These are phyloP conservation scores for Suillus spraguei DNA, from an alignment of 768 basidiomycete genomes.

Conservation along the genomic window DNA sequence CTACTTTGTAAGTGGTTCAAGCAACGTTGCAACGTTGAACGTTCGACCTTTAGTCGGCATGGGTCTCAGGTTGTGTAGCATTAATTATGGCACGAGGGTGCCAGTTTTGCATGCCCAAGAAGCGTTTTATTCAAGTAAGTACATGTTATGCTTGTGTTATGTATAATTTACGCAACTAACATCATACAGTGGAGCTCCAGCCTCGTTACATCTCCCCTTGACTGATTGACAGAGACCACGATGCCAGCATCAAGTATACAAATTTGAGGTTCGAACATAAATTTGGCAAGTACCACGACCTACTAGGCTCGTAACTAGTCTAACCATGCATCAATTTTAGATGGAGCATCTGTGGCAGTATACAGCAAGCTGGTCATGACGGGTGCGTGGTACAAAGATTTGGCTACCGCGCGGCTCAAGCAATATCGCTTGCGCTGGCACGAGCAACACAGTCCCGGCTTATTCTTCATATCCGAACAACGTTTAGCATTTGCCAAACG, in stretches of 20 bases:
- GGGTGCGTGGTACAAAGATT: too few relatives aligned
- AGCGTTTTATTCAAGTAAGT: too few relatives aligned
- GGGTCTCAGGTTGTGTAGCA: neutral
- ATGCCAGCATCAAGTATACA: neutral
- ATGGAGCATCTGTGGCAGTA: too few relatives aligned
- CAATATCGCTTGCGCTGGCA: neutral
- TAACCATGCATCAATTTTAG: too few relatives aligned
- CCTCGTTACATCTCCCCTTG: neutral
- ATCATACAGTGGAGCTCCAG: neutral
- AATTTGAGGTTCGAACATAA: neutral
- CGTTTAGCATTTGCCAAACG: too few relatives aligned
- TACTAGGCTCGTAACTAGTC: too few relatives aligned
- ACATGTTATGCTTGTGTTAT: too few relatives aligned
- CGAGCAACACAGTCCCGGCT: neutral
- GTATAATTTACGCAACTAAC: neutral
- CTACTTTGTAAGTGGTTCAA: neutral
- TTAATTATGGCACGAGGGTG: neutral
- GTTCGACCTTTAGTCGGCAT: neutral
- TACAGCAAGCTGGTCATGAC: too few relatives aligned
- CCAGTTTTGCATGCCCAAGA: neutral
- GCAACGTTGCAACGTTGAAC: neutral
- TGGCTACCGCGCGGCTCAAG: too few relatives aligned
- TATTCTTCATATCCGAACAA: neutral
- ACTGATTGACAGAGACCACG: neutral
- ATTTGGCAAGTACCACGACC: neutral